Percentiles rank a stretch among this genome's conserved stretches.
These are phyloP conservation scores for Penicillium paneum DNA, from an alignment of 2,329 filamentous ascomycete genomes.

Conservation along the genomic window DNA sequence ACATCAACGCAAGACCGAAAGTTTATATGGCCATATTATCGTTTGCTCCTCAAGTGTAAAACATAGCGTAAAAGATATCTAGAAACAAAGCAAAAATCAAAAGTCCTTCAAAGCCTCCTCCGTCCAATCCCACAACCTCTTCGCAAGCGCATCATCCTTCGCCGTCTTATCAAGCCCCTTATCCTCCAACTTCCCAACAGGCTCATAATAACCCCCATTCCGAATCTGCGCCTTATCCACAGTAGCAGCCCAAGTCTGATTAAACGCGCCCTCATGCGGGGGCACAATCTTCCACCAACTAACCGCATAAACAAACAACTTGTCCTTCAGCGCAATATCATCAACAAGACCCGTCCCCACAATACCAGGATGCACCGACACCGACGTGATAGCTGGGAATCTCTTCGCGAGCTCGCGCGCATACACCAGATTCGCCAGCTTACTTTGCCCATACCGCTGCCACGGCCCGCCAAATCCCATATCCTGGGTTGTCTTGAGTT, in stretches of 20 bases:
- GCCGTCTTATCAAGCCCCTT: slow-evolving; percentile 5
- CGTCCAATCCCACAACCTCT: slow-evolving; percentile 16
- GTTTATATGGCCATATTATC: too few relatives aligned
- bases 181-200: slow-evolving; percentile 4
- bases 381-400: slow-evolving; percentile 37
- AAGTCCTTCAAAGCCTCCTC: slow-evolving; percentile 13
- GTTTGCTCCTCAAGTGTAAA: too few relatives aligned
- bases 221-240: slow-evolving; percentile 15
- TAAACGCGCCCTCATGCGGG: slow-evolving; percentile 39
- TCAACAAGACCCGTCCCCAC: slow-evolving; percentile 39
- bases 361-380: slow-evolving; percentile 44
- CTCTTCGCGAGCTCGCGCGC: slow-evolving; percentile 40
- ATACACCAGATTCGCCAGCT: slow-evolving; percentile 50
- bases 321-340: slow-evolving; percentile 11
- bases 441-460: slow-evolving; percentile 46
- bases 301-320: slow-evolving; percentile 7
- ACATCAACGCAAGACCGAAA: too few relatives aligned
- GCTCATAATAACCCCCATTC: slow-evolving; percentile 3
- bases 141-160: neutral
- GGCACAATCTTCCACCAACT: slow-evolving; percentile 12
- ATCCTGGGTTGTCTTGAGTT: slow-evolving; percentile 11
- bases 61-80: too few relatives aligned
- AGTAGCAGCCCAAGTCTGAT: slow-evolving; percentile 44
- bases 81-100: neutral
- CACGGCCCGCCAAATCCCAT: slow-evolving; percentile 25